phyloP scores from a whole-genome alignment of 164 flowering plant genomes.

The Liquidambar formosana region DNA sequence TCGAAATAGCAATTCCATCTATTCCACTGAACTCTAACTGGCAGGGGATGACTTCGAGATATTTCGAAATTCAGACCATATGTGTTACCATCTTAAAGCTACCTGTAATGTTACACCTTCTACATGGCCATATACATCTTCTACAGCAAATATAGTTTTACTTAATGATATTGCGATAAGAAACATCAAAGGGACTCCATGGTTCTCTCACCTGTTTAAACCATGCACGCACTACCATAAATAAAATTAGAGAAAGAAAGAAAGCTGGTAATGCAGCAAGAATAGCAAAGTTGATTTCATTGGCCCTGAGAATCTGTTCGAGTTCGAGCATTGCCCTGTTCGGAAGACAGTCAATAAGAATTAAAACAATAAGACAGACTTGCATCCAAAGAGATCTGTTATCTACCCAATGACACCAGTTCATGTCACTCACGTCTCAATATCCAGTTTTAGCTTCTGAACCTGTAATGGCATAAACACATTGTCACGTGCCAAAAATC shows the following conservation, averaged over 20 bases:
- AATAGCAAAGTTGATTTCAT: conserved; percentile 96
- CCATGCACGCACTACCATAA: conserved; percentile 80
- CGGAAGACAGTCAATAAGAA: conserved; percentile 16
- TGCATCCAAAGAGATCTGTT: not conserved
- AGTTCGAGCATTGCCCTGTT: conserved; percentile 98
- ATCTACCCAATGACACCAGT: not conserved
- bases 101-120: no score
- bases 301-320: conserved; percentile 91
- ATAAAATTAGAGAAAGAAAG: conserved; percentile 58
- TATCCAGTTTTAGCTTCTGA: conserved; percentile 95
- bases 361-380: not conserved
- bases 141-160: not conserved
- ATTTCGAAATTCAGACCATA: no score
- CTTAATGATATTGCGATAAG: not conserved
- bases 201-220: conserved; percentile 53
- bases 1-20: no score
- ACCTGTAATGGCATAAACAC: conserved; percentile 54
- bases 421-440: conserved; percentile 75
- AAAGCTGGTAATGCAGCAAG: conserved; percentile 98
- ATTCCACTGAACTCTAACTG: no score
- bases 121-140: not conserved
- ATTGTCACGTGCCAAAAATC: conserved; percentile 9
- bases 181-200: not conserved
- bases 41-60: no score
- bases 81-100: no score